Evolutionary conservation across 2,329 filamentous ascomycete species (phyloP).

Genomic region (Sporothrix humicola): DNA sequence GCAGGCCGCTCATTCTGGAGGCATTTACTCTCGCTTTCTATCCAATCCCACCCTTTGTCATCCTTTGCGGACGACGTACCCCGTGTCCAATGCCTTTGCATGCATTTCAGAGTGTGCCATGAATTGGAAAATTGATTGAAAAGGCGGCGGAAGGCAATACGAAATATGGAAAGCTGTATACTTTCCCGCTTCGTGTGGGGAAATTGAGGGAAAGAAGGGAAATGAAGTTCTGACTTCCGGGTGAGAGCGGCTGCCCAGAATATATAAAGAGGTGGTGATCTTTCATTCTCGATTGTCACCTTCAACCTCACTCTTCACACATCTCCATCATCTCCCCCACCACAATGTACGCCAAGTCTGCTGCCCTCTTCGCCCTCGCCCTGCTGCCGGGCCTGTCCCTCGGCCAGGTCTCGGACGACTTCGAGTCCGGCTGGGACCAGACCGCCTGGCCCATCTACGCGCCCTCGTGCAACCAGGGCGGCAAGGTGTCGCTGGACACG

Average conservation of each 20-base stretch:
- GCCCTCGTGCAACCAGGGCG: conserved; percentile 64
- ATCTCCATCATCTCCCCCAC: neutral
- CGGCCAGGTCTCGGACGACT: conserved; percentile 61
- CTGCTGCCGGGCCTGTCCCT: conserved; percentile 55
- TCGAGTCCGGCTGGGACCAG: conserved; percentile 64
- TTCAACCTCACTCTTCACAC: neutral
- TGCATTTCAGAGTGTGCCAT: neutral
- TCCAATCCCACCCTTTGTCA: no score
- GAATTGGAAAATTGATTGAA: no score
- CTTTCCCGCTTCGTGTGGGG: neutral
- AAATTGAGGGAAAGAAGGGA: neutral
- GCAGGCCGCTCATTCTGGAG: neutral
- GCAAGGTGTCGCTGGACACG: conserved; percentile 61
- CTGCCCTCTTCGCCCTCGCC: conserved; percentile 45
- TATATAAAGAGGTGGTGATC: conserved; percentile 13
- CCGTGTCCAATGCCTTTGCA: neutral
- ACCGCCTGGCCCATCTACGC: conserved; percentile 65
- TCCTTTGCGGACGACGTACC: conserved; percentile 1
- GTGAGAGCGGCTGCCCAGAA: neutral
- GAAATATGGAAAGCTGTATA: neutral
- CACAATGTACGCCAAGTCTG: conserved; percentile 10
- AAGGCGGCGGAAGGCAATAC: neutral
- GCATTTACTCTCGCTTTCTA: no score
- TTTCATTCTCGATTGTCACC: neutral
- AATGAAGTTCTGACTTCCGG: neutral